Evolutionary conservation across 164 flowering plant species (phyloP).

Genomic region (Dillenia suffruticosa): DNA sequence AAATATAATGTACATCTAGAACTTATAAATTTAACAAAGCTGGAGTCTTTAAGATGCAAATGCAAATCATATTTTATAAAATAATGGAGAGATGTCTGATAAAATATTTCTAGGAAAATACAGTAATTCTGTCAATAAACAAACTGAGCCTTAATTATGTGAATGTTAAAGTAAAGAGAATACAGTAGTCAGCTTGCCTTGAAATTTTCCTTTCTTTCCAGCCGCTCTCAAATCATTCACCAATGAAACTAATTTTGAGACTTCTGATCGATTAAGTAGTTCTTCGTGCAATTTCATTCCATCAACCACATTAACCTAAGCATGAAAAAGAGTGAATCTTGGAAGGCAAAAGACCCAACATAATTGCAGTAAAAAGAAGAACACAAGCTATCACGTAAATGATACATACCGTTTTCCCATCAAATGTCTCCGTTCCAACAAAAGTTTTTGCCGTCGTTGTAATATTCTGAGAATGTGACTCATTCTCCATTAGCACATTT

Average conservation of each 20-base stretch:
- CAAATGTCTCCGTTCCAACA: slow-evolving; percentile 48
- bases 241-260: slow-evolving; percentile 50
- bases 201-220: slow-evolving; percentile 69
- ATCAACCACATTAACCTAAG: slow-evolving; percentile 73
- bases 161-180: background rate
- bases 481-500: slow-evolving; percentile 25
- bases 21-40: too few relatives aligned
- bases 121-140: background rate
- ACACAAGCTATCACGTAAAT: background rate
- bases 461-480: slow-evolving; percentile 21
- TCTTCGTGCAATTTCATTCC: slow-evolving; percentile 72
- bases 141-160: too few relatives aligned
- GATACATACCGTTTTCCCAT: slow-evolving; percentile 58
- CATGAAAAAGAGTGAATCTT: background rate
- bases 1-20: too few relatives aligned
- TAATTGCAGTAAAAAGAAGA: background rate
- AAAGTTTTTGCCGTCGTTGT: slow-evolving; percentile 44
- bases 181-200: slow-evolving; percentile 50
- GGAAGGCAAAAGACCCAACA: background rate
- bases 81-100: too few relatives aligned
- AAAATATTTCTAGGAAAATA: background rate
- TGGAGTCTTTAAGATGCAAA: too few relatives aligned
- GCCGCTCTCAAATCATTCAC: slow-evolving; percentile 77
- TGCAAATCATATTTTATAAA: too few relatives aligned
- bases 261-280: slow-evolving; percentile 43